phyloP scores from a whole-genome alignment of 192 early-diverging fungal species.

The Coemansia sp. region DNA sequence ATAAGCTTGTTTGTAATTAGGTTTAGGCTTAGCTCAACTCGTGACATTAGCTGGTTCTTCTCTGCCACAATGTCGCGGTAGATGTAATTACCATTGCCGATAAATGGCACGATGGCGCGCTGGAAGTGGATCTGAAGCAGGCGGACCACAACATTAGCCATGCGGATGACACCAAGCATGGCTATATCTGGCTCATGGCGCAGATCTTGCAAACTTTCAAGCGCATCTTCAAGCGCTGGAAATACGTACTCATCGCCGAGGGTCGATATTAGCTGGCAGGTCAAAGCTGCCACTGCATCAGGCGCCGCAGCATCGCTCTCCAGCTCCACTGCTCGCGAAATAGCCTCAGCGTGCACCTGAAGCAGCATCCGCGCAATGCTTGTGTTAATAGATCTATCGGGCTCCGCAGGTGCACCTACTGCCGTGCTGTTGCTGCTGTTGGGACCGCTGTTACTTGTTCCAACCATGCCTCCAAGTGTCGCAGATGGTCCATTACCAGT shows the following conservation, averaged over 20 bases:
- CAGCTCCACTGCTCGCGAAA: constrained; percentile 78
- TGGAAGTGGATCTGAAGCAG: constrained; percentile 48
- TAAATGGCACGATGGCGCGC: constrained; percentile 42
- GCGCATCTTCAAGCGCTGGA: constrained; percentile 72
- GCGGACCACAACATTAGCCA: constrained; percentile 28
- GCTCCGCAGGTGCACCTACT: constrained; percentile 2
- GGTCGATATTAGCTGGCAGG: constrained; percentile 71
- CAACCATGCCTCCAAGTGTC: background rate
- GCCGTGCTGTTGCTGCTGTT: constrained; percentile 1
- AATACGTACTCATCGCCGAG: constrained; percentile 84
- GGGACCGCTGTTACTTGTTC: background rate
- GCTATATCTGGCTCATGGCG: constrained; percentile 45
- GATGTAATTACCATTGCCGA: constrained; percentile 48
- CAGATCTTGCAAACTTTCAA: constrained; percentile 41
- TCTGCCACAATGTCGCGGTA: constrained; percentile 83
- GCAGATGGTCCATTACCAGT: background rate
- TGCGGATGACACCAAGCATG: constrained; percentile 29
- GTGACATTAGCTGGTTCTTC: constrained; percentile 88
- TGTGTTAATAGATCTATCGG: constrained; percentile 27
- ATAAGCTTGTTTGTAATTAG: constrained; percentile 59
- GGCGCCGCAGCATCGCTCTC: constrained; percentile 64
- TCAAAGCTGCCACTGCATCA: constrained; percentile 64
- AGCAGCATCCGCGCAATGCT: constrained; percentile 50
- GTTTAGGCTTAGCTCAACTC: constrained; percentile 80
- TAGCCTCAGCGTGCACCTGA: constrained; percentile 73